Base-by-base conservation (phyloP, 176 grass and related monocot genomes). In the Cenchrus americanus region DNA sequence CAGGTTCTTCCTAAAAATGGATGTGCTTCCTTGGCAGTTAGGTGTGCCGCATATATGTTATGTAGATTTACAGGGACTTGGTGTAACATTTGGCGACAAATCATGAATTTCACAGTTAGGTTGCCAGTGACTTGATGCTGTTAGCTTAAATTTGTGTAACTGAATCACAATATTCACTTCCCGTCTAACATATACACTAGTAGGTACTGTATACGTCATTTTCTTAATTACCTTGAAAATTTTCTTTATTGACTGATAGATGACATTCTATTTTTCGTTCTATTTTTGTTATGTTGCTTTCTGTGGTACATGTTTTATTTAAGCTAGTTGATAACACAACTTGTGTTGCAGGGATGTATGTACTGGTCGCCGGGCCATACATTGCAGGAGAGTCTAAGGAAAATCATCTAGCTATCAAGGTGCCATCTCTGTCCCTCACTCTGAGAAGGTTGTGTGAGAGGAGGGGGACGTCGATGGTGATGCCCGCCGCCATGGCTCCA, bases 351-450 rank as follows among this genome's bases (percentile, higher is more conserved):
- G 92, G 95, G 48, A 91, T 93, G 93, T 98, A 92, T 80, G 89
- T 98, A 18, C 88, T 98, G 93, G 78, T 95, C 61, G 68, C 95
- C 66, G 93, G 93, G 3, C 80, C 85, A n/a, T n/a, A n/a, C n/a
- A n/a, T n/a, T n/a, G n/a, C n/a, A n/a, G n/a, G n/a, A n/a, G n/a
- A n/a, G n/a, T n/a, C n/a, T n/a, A n/a, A n/a, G n/a, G n/a, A n/a
- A n/a, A n/a, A n/a, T n/a, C n/a, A n/a, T n/a, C n/a, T n/a, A n/a
- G n/a, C n/a, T n/a, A n/a, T n/a, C n/a, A n/a, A n/a, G n/a, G n/a
- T n/a, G n/a, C n/a, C n/a, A n/a, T n/a, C n/a, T n/a, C n/a, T n/a
- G n/a, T n/a, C n/a, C n/a, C n/a, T n/a, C n/a, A n/a, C n/a, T n/a
- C n/a, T n/a, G n/a, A n/a, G n/a, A n/a, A n/a, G n/a, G n/a, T n/a